These are phyloP conservation scores for Umbelopsis sp. DNA, from an alignment of 192 early-diverging fungal species.

Conservation along the genomic window DNA sequence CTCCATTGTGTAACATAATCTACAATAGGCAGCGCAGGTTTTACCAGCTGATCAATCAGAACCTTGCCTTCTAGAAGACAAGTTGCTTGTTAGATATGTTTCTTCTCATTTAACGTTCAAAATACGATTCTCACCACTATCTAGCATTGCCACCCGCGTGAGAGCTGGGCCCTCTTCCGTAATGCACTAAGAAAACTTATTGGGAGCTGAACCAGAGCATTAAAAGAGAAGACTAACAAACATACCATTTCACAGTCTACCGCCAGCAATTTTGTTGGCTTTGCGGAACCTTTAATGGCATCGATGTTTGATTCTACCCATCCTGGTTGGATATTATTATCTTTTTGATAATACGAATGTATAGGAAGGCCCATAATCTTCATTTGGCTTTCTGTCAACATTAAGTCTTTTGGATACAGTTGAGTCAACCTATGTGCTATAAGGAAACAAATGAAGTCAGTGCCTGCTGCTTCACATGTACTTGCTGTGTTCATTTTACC, in stretches of 20 bases:
- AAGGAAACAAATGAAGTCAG: too few relatives aligned
- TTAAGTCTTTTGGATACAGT: slow-evolving; percentile 16
- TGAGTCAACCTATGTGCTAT: neutral
- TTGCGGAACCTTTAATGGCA: neutral
- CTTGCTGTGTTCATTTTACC: slow-evolving; percentile 1
- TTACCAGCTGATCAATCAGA: slow-evolving; percentile 53
- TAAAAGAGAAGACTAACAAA: neutral
- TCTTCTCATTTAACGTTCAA: neutral
- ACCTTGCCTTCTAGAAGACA: slow-evolving; percentile 27
- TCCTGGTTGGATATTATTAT: slow-evolving; percentile 24
- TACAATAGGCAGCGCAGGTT: slow-evolving; percentile 49
- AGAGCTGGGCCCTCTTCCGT: too few relatives aligned
- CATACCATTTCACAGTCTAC: slow-evolving; percentile 69
- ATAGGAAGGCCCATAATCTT: slow-evolving; percentile 40
- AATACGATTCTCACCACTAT: too few relatives aligned
- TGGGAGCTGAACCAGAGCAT: neutral
- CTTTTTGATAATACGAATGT: slow-evolving; percentile 12
- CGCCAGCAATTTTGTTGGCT: slow-evolving; percentile 43
- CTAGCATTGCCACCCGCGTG: too few relatives aligned
- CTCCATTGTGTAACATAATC: slow-evolving; percentile 61
- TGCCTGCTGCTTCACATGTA: neutral
- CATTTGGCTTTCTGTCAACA: slow-evolving; percentile 36
- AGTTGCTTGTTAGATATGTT: neutral
- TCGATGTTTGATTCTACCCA: slow-evolving; percentile 47
- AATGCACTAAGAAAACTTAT: too few relatives aligned